Base-by-base conservation (phyloP, 225 moss, liverwort and hornwort species). In the Rhytidiadelphus loreus region DNA sequence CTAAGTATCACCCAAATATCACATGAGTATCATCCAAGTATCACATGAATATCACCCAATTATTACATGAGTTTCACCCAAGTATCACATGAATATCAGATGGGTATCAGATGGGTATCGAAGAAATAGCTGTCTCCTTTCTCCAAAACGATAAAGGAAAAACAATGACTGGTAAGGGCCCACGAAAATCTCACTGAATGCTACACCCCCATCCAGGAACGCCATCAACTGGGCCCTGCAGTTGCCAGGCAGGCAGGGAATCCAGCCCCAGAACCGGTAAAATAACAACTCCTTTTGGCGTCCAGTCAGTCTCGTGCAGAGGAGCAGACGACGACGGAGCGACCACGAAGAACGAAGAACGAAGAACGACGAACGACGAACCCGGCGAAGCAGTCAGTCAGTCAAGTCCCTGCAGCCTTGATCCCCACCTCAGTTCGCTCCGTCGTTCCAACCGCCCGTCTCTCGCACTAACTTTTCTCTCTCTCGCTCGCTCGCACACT, bases 51-150 rank as follows among this genome's bases (percentile, higher is more conserved):
- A 59, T 6, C 19, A 58, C 6, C 2, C 1, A 11, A 12, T 1
- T 59, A 59, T 59, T 5, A 60, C 12, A 25, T 2, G 6, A 9
- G 1, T 8, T 16, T 8, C 6, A 11, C 26, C 0, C 2, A 2
- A 26, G 13, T 60, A 13, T 13, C 35, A 33, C 18, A 0, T 1
- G 2, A 61, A 2, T 61, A 62, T 8, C 8, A 16, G 4, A 7
- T 3, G 7, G 7, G 2, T 61, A 29, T 61, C 61, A 61, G 29
- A 18, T 17, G 64, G 35, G 10, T 19, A 19, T 35, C 4, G 1
- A 32, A 16, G 1, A 43, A 71, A 43, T 16, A 5, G 8, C 6
- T 26, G 8, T 3, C 15, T 70, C 3, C 25, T 70, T 70, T 8
- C 41, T 4, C 41, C 3, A 41, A 70, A 69, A 23, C 35, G 5